Percentiles rank a stretch among this genome's conserved stretches.
Conservation (phyloP, 371 early-diverging fungal species). For the Smittium mucronatum region DNA sequence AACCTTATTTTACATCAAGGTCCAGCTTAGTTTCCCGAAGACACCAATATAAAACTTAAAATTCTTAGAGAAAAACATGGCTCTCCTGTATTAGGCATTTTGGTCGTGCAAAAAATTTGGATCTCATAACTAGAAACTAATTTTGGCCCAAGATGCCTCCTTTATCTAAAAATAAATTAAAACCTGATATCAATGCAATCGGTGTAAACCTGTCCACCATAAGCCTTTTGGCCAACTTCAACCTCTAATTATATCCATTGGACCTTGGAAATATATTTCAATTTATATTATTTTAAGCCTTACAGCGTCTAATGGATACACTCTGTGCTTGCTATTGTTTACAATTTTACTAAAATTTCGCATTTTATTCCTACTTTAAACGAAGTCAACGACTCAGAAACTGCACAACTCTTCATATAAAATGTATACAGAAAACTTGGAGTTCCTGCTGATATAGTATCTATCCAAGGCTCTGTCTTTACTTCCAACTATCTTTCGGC, state of each 20-base stretch:
- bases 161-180: not conserved
- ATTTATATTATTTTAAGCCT: too few species aligned
- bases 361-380: not conserved
- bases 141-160: too few species aligned
- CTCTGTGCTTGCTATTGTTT: too few species aligned
- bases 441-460: not conserved
- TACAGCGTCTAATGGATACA: too few species aligned
- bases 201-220: not conserved
- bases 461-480: not conserved
- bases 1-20: too few species aligned
- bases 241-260: not conserved
- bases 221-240: not conserved
- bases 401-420: not conserved
- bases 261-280: not conserved
- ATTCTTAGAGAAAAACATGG: too few species aligned
- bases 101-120: too few species aligned
- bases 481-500: not conserved
- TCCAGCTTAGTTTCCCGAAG: too few species aligned
- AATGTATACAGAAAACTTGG: not conserved
- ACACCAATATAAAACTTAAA: too few species aligned
- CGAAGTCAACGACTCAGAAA: not conserved
- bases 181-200: not conserved
- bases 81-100: too few species aligned
- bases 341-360: not conserved
- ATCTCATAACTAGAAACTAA: too few species aligned